Evolutionary conservation across 2,329 filamentous ascomycete species (phyloP).

Genomic region (Sclerotiophoma versabilis): DNA sequence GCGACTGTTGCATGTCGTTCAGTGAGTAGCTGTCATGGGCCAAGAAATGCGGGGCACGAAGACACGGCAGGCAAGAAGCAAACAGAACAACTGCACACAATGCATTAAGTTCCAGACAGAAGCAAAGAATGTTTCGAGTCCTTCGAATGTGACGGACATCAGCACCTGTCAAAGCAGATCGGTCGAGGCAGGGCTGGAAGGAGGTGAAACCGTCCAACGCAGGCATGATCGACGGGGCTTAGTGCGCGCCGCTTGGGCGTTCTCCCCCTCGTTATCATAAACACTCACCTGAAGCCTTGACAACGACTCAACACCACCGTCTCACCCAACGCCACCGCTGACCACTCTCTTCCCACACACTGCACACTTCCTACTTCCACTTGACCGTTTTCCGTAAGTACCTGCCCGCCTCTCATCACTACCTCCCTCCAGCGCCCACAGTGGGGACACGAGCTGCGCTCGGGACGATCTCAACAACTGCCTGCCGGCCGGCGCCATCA

Average conservation of each 20-base stretch:
- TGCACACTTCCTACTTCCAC: conserved; percentile 18
- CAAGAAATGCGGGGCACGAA: conserved; percentile 29
- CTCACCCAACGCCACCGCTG: conserved; percentile 26
- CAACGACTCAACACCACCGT: conserved; percentile 27
- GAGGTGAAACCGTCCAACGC: conserved; percentile 32
- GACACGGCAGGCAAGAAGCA: conserved; percentile 1
- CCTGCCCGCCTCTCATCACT: conserved; percentile 36
- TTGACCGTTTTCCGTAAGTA: conserved; percentile 42
- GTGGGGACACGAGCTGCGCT: conserved; percentile 39
- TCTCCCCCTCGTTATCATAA: conserved; percentile 21
- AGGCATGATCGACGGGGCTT: conserved; percentile 33
- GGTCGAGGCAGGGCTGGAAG: conserved; percentile 10
- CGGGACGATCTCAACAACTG: conserved; percentile 26
- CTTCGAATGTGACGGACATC: conserved; percentile 20
- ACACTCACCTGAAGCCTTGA: conserved; percentile 31
- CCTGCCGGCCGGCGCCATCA: conserved; percentile 28
- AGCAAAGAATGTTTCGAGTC: conserved; percentile 2
- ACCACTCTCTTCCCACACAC: conserved; percentile 20
- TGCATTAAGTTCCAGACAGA: not conserved
- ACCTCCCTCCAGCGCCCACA: conserved; percentile 30
- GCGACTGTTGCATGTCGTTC: conserved; percentile 9
- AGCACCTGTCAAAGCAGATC: conserved; percentile 20
- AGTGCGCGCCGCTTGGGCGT: conserved; percentile 16
- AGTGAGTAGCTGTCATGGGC: conserved; percentile 18
- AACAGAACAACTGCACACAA: not conserved